Evolutionary conservation across 1,284 basidiomycete species (phyloP).

Genomic region (Cryptococcus sp.): DNA sequence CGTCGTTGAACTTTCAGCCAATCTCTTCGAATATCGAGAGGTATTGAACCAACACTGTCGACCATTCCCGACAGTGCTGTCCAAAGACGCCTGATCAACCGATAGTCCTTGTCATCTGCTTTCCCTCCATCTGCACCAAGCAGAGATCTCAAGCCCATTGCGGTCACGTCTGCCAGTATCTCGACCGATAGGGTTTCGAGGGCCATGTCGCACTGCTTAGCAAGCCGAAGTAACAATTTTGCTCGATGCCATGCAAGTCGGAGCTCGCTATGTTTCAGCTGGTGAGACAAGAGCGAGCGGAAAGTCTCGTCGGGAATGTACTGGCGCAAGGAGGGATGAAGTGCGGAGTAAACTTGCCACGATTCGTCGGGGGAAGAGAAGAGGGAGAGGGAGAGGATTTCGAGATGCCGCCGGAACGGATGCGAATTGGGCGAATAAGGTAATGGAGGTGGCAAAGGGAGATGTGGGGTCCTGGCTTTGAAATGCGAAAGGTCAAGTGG

Average conservation of each 20-base stretch:
- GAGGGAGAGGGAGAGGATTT: slow-evolving; percentile 36
- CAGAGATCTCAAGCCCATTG: slow-evolving; percentile 15
- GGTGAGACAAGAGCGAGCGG: slow-evolving; percentile 31
- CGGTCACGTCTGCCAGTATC: slow-evolving; percentile 6
- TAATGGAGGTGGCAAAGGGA: slow-evolving; percentile 43
- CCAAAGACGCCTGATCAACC: slow-evolving; percentile 10
- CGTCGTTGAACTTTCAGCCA: slow-evolving; percentile 13
- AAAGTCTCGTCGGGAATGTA: slow-evolving; percentile 45
- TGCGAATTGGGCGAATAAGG: slow-evolving; percentile 47
- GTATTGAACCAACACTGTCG: slow-evolving; percentile 1
- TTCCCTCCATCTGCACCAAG: background rate
- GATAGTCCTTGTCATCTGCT: slow-evolving; percentile 3
- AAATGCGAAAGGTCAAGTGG: background rate
- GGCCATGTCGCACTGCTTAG: slow-evolving; percentile 32
- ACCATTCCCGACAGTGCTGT: background rate
- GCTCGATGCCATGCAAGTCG: slow-evolving; percentile 16
- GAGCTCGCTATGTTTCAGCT: slow-evolving; percentile 15
- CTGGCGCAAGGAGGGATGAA: slow-evolving; percentile 34
- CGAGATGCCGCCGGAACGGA: slow-evolving; percentile 44
- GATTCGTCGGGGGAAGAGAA: slow-evolving; percentile 30
- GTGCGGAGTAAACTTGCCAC: slow-evolving; percentile 34
- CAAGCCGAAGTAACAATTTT: slow-evolving; percentile 28
- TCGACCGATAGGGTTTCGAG: slow-evolving; percentile 16
- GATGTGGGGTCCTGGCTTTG: slow-evolving; percentile 21
- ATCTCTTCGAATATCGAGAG: slow-evolving; percentile 12